phyloP scores from a whole-genome alignment of 495 filamentous ascomycete genomes.

The Aspergillus nidulans region DNA sequence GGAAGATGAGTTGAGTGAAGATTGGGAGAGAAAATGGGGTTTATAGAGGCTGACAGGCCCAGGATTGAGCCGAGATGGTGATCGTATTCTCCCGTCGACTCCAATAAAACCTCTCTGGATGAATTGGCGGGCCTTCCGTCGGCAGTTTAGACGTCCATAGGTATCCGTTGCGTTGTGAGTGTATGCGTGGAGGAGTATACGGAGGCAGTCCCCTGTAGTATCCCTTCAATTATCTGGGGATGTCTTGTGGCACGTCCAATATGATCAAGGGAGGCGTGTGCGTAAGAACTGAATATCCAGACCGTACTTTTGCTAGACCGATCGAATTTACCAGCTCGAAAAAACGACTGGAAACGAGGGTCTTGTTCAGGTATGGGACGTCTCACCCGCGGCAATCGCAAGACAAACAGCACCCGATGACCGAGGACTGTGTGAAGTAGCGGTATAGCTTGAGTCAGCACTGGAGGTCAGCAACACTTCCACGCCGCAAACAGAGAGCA shows the following conservation, averaged over 20 bases:
- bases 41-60: neutral
- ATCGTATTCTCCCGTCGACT: neutral
- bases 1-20: neutral
- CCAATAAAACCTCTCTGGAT: neutral
- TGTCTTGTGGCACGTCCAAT: neutral
- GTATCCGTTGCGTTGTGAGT: no score
- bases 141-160: no score
- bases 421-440: conserved; percentile 1
- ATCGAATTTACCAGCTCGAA: neutral
- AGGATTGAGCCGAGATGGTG: neutral
- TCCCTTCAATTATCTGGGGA: neutral
- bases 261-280: no score
- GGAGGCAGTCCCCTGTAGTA: neutral
- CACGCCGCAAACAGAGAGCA: neutral
- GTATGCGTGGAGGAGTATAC: neutral
- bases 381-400: neutral
- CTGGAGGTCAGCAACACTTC: neutral
- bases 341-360: conserved; percentile 8
- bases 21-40: neutral
- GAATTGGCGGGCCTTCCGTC: neutral
- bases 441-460: conserved; percentile 12
- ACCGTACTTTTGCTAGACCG: conserved; percentile 5
- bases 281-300: no score
- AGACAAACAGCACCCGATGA: neutral
- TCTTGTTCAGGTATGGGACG: neutral